These are phyloP conservation scores for Phytopythium oedochilum DNA, from an alignment of 352 stramenopile species.

Conservation along the genomic window DNA sequence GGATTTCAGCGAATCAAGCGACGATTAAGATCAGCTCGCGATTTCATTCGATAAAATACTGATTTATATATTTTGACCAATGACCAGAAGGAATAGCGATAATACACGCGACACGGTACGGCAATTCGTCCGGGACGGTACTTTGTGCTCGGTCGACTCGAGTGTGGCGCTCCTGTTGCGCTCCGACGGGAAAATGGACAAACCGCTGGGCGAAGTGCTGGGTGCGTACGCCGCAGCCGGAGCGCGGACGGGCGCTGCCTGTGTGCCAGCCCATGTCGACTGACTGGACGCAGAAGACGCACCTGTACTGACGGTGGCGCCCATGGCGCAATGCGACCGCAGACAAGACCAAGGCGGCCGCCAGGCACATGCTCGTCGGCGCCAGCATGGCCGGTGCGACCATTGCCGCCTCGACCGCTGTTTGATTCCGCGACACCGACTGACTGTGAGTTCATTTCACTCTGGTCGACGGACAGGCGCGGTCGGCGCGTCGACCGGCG, in stretches of 20 bases:
- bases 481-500: constrained; percentile 51
- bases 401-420: no score
- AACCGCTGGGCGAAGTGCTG: not conserved
- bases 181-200: not conserved
- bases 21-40: not conserved
- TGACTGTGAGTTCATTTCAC: no score
- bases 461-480: constrained; percentile 20
- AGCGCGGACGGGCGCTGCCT: not conserved
- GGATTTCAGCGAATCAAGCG: constrained; percentile 8
- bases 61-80: not conserved
- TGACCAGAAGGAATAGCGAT: not conserved
- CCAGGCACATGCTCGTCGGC: constrained; percentile 68
- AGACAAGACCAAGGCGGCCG: constrained; percentile 65
- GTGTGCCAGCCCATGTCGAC: no score
- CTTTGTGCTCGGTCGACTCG: no score
- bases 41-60: not conserved
- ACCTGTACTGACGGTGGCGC: not conserved
- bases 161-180: not conserved
- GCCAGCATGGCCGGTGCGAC: constrained; percentile 38
- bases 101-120: not conserved
- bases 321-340: not conserved
- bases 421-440: no score
- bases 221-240: not conserved
- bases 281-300: not conserved
- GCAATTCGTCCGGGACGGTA: not conserved